Evolutionary conservation across 2,329 filamentous ascomycete genomes (phyloP), one percentile per base, ranked within the genome.

Genomic region (Sclerotinia subarctica): DNA sequence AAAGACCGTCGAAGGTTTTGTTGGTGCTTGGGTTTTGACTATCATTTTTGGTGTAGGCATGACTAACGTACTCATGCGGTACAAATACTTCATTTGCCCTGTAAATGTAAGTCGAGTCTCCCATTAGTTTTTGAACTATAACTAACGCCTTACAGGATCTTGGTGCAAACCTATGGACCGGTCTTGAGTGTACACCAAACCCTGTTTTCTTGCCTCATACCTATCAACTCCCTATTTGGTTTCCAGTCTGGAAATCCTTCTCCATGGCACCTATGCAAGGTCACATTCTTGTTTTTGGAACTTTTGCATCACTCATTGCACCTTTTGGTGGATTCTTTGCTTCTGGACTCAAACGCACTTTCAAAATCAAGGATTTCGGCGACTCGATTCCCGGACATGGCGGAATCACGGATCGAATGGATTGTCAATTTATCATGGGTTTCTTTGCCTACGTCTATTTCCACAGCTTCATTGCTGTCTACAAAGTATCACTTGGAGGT

Each of bases 391-490:
- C 95, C 1, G 95, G 95, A 29, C 95, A 99, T 76, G 95, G 95
- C 70, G 95, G 95, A 74, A 98, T 99, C 82, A 99, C 95, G 21
- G 95, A 99, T 78, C 91, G 95, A 70, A 98, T 99, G 94, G 95
- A 99, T 78, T 99, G 95, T 79, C 95, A 99, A 78, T 99, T 99
- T 82, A 98, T 98, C 82, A 99, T 99, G 95, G 95, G 95, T 11
- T 95, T 97, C 80, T 98, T 99, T 76, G 88, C 94, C 21, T 98
- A 93, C 82, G 94, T 99, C 86, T 99, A 99, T 82, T 99, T 96
- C 81, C 94, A 97, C 79, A 95, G 91, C 76, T 99, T 99, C 79
- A 94, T 99, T 76, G 94, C 94, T 5, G 85, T 93, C 8, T 88
- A 97, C 83, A 93, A 94, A 79, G 88, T 91, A 51, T 93, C 85